Evolutionary conservation across 2,329 filamentous ascomycete genomes (phyloP), one percentile per base, ranked within the genome.

Genomic region (Teratosphaeria nubilosa): DNA sequence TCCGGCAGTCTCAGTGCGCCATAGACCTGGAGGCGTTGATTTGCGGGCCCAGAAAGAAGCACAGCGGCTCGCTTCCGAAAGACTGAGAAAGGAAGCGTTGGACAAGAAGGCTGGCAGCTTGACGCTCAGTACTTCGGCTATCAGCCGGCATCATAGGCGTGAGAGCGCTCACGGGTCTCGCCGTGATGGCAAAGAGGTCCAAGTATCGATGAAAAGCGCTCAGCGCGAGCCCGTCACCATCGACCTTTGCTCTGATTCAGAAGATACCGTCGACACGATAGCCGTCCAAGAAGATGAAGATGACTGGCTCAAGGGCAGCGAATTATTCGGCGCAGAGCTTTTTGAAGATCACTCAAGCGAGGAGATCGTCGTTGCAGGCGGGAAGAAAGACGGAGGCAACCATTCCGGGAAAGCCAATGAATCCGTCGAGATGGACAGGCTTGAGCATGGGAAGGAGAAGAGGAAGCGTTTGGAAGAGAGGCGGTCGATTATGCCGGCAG

Each of bases 61-160:
- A 11, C 45, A 52, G 30, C 56, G 56, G 6, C 37, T 58, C 10
- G 45, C 56, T 27, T 58, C 56, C 25, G 25, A 55, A 20, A n/a
- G 27, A 10, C 9, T 58, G 53, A 41, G 56, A 16, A 16, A 41
- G 30, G 56, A 58, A 41, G 56, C 41, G 6, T 13, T 32, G 56
- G 27, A 53, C 30, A 55, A 25, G 53, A 54, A 54, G 45, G 22
- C 16, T 16, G 20, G 30, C 11, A 30, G 9, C 20, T 3, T n/a
- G 3, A 22, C 41, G 6, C 22, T 7, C n/a, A 20, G 41, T n/a
- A 7, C 16, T 20, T n/a, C n/a, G 1, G 41, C n/a, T 22, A 16
- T 3, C 41, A 10, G 20, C n/a, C 41, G 41, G 9, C 16, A 20
- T 48, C 41, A 24, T 16, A 48, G 41, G 16, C 16, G 41, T 22